Evolutionary conservation across 306 rosid genomes (phyloP), one percentile per base, ranked within the genome.

Genomic region (Medicago lupulina): DNA sequence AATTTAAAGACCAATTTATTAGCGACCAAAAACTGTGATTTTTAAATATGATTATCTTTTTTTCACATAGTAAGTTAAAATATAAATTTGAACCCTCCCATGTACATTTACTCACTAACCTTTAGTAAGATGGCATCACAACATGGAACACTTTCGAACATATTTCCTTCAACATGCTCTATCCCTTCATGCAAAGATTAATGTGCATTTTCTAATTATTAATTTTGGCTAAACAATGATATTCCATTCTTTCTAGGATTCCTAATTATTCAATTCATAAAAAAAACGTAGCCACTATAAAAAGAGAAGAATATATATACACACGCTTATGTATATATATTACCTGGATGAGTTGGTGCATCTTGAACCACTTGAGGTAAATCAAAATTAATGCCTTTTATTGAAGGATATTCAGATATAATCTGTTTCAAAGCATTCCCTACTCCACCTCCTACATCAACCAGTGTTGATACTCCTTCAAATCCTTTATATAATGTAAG

Each of bases 91-190:
- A 71, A 14, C 25, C 53, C 36, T 36, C 17, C 17, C 21, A 67
- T 43, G 9, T n/a, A n/a, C n/a, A n/a, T n/a, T n/a, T 55, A 18
- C 19, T 63, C 63, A 18, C 69, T 16, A 12, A 67, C 75, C 75
- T 77, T 57, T 3, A 77, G 67, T 9, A 77, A 23, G 38, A 77
- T 67, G 36, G 75, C 81, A 77, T 77, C 81, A 67, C 81, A 69
- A 0, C 6, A 28, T 77, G 75, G 81, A 57, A 77, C 69, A 31
- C 69, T 28, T 76, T 55, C 80, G 44, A 76, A 76, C 81, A 77
- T 77, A 19, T 17, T 15, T 67, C 75, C 81, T 68, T 18, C 69
- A 40, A 77, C 39, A 17, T 77, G 81, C 17, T 67, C 16, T 10
- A 77, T 77, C 21, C 75, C 81, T 77, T 55, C 44, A 55, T 25